Base-by-base conservation (phyloP, 768 basidiomycete species). In the Calocera viscosa region DNA sequence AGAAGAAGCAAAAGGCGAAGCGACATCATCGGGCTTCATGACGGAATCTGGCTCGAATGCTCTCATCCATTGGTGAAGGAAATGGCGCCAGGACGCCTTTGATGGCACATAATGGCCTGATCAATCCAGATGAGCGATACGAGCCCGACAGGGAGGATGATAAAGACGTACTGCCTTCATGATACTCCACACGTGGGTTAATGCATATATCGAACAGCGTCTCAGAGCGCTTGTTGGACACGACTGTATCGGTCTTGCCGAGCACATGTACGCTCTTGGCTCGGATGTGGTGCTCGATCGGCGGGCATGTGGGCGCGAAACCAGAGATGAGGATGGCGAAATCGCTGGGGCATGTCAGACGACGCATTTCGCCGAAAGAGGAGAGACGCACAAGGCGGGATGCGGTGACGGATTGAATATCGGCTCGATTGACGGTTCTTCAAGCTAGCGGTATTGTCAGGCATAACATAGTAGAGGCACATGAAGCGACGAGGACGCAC, bases 81-180 rank as follows among this genome's bases (percentile, higher is more conserved):
- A 92, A 70, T 81, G 82, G 33, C 88, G 81, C 91, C 90, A 94
- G 47, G 77, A 81, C 1, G 82, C 84, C 71, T 87, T 89, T 11
- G 85, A 86, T 1, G 91, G 91, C 2, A 93, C 85, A 70, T 91
- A 90, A 74, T 94, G 91, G 8, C 90, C 90, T 91, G 47, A 32
- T 16, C 17, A 41, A 34, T 30, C 33, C 8, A 30, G 17, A 39
- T 39, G 16, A 47, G 63, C 65, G 63, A 19, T 1, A 49, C 49
- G 22, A 17, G 43, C 26, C n/a, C 41, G n/a, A 3, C 43, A 22
- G 22, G 49, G 30, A 24, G 8, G 5, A 39, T 17, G 14, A 33
- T 24, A 64, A 43, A 38, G 38, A 76, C 86, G 33, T 67, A 91
- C 91, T 91, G 65, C 91, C 91, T 28, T 85, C 84, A 67, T 94